A percentile compares a stretch with the other conserved stretches of the same genome.
Conservation (phyloP, 306 rosid species). For the Purshia tridentata region DNA sequence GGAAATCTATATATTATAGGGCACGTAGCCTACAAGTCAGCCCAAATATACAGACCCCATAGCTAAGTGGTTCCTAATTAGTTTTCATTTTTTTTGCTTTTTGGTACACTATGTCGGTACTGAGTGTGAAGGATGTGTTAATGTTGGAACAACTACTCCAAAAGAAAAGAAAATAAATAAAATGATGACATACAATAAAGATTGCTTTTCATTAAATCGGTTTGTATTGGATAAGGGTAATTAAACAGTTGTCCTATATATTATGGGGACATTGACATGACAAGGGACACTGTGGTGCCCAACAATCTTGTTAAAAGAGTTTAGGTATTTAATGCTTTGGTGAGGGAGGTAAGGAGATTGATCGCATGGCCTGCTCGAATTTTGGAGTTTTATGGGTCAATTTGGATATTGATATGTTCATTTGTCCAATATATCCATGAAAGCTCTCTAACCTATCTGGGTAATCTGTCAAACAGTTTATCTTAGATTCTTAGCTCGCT, state of each 20-base stretch:
- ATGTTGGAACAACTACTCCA: background rate
- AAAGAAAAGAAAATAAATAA: background rate
- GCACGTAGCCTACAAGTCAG: too few species aligned
- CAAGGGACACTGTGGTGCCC: constrained; percentile 6
- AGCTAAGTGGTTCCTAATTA: too few species aligned
- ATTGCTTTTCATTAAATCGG: background rate
- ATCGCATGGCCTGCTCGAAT: background rate
- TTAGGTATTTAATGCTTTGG: background rate
- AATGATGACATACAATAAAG: constrained; percentile 1
- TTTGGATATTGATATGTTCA: too few species aligned
- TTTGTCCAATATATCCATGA: too few species aligned
- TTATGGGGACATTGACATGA: background rate
- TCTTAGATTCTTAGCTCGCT: too few species aligned
- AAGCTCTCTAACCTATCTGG: too few species aligned
- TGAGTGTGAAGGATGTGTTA: background rate
- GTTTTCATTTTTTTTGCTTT: too few species aligned
- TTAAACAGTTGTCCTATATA: background rate
- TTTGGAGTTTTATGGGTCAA: background rate
- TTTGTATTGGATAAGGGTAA: background rate
- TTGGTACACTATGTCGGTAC: background rate
- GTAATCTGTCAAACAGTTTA: too few species aligned
- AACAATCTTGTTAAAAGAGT: background rate
- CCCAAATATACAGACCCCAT: too few species aligned
- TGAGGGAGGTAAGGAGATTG: background rate
- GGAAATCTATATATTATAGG: too few species aligned